phyloP scores from a whole-genome alignment of 208 protist species.

The Leishmania arabica region DNA sequence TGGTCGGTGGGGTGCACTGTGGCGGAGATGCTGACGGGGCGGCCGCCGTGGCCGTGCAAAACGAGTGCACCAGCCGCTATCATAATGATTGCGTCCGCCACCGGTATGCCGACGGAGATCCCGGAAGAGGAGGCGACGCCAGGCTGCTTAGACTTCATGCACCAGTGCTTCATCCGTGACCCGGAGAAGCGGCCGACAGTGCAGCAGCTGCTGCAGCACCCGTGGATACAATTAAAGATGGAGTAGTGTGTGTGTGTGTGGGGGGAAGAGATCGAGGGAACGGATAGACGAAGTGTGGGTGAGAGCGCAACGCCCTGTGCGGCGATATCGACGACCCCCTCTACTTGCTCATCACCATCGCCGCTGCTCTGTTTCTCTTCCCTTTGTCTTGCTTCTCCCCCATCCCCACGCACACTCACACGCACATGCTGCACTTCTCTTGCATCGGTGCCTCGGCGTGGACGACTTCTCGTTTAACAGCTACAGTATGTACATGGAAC shows the following conservation, averaged over 20 bases:
- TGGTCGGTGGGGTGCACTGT: constrained; percentile 94
- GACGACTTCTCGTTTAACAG: background rate
- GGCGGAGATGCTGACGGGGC: constrained; percentile 92
- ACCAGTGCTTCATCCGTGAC: constrained; percentile 76
- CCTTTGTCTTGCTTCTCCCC: background rate
- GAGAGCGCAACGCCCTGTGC: background rate
- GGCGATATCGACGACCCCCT: background rate
- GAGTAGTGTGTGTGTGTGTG: constrained; percentile 27
- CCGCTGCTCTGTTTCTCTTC: background rate
- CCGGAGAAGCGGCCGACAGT: constrained; percentile 82
- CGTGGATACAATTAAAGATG: constrained; percentile 78
- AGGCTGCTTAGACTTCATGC: constrained; percentile 86
- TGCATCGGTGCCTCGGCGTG: background rate
- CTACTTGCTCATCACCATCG: background rate
- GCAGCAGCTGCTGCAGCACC: constrained; percentile 86
- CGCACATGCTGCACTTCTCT: background rate
- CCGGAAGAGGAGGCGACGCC: constrained; percentile 78
- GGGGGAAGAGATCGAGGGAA: background rate
- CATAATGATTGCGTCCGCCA: constrained; percentile 87
- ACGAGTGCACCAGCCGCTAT: constrained; percentile 84
- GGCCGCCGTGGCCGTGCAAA: constrained; percentile 87
- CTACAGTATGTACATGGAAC: background rate
- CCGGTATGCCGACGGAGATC: constrained; percentile 80
- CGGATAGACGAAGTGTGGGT: background rate
- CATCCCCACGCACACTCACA: background rate